phyloP scores from a whole-genome alignment of 352 stramenopile genomes.

The Globisporangium splendens region DNA sequence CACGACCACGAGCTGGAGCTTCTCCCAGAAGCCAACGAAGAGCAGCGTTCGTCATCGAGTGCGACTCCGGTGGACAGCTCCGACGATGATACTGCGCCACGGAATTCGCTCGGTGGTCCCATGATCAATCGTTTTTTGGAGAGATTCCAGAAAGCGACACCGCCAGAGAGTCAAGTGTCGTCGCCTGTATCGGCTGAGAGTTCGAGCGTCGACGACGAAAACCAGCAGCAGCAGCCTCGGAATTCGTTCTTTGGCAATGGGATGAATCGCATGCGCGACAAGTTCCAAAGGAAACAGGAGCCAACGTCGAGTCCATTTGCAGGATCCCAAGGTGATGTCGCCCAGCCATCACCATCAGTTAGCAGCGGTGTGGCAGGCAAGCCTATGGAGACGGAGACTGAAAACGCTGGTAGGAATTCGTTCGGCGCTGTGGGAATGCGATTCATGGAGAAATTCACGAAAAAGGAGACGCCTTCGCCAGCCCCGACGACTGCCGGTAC shows the following conservation, averaged over 20 bases:
- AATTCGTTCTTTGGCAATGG: background rate
- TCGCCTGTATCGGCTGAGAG: too few relatives aligned
- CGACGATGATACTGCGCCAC: constrained; percentile 11
- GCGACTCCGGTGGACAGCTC: constrained; percentile 11
- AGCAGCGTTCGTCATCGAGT: constrained; percentile 5
- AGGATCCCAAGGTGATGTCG: background rate
- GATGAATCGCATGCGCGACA: constrained; percentile 5
- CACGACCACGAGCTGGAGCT: constrained; percentile 46
- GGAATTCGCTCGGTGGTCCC: constrained; percentile 8
- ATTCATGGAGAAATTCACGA: too few relatives aligned
- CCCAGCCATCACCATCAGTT: too few relatives aligned
- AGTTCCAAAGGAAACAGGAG: constrained; percentile 9
- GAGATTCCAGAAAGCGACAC: constrained; percentile 17
- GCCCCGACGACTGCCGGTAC: too few relatives aligned
- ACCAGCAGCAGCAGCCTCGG: background rate
- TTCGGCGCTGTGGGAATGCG: too few relatives aligned
- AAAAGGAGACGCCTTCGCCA: too few relatives aligned
- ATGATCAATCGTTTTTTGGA: constrained; percentile 8
- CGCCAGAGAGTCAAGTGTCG: too few relatives aligned
- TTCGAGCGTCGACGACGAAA: background rate
- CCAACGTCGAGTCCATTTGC: too few relatives aligned
- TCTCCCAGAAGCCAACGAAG: background rate
- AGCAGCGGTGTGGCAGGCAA: too few relatives aligned
- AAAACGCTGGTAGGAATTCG: too few relatives aligned
- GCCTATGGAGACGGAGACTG: too few relatives aligned